Evolutionary conservation across 805 yeast species (phyloP).

Genomic region (Kluyveromyces lactis): DNA sequence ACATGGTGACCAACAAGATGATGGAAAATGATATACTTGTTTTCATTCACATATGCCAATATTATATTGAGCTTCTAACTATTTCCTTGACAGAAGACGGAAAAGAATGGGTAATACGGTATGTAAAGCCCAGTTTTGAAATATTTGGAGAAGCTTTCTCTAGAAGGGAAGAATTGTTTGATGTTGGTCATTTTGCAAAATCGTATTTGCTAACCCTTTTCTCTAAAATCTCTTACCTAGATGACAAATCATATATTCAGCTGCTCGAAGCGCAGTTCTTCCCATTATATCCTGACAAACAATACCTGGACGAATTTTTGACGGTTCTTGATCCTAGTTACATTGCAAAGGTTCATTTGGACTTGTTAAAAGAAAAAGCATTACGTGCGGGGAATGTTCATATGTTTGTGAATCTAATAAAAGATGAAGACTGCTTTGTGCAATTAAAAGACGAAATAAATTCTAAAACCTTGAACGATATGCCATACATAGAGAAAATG

Average conservation of each 20-base stretch:
- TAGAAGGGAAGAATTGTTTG: conserved; percentile 11
- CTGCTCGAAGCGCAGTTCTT: conserved; percentile 16
- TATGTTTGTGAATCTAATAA: conserved; percentile 18
- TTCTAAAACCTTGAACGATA: conserved; percentile 12
- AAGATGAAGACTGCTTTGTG: conserved; percentile 14
- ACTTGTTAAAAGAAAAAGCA: conserved; percentile 8
- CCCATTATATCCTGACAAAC: conserved; percentile 11
- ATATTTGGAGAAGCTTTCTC: conserved; percentile 17
- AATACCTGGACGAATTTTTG: conserved; percentile 16
- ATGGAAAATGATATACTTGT: conserved; percentile 16
- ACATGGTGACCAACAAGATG: conserved; percentile 10
- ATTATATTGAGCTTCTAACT: conserved; percentile 13
- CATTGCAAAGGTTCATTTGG: conserved; percentile 11
- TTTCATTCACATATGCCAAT: conserved; percentile 19
- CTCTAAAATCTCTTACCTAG: conserved; percentile 17
- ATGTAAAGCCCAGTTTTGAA: conserved; percentile 9
- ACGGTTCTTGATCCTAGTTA: conserved; percentile 26
- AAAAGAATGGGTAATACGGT: conserved; percentile 13
- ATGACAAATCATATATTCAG: conserved; percentile 11
- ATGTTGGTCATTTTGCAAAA: conserved; percentile 15
- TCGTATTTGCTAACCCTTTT: conserved; percentile 20
- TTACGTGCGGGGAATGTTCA: conserved; percentile 9
- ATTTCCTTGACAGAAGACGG: neutral
- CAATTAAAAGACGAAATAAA: conserved; percentile 14
- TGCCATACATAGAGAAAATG: conserved; percentile 29